Conservation (phyloP, 148 eudicot genomes). For the Cornus kousa region DNA sequence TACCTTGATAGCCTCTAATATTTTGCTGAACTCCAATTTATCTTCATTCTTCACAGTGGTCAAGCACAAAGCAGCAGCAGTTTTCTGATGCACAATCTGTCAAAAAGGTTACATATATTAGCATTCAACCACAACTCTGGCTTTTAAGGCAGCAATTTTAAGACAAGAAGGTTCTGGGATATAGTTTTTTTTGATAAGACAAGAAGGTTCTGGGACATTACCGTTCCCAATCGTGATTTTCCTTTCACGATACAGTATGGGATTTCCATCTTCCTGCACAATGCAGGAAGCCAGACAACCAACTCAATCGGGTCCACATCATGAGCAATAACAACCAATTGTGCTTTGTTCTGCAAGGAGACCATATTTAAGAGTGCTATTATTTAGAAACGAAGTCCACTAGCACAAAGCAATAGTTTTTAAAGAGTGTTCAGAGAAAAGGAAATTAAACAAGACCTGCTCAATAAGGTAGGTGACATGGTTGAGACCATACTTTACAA, state of each 20-base stretch:
- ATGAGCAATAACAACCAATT: conserved; percentile 91
- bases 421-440: background rate
- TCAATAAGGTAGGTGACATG: conserved; percentile 71
- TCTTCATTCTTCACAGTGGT: conserved; percentile 87
- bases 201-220: conserved; percentile 17
- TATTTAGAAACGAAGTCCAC: too few species aligned
- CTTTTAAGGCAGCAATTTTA: background rate
- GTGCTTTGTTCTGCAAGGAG: conserved; percentile 73
- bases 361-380: background rate
- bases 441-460: conserved; percentile 37
- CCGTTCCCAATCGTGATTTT: conserved; percentile 83
- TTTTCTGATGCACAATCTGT: conserved; percentile 91
- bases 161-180: background rate
- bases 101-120: background rate
- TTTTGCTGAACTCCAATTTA: conserved; percentile 81
- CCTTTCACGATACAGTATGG: conserved; percentile 98
- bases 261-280: conserved; percentile 93
- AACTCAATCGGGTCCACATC: conserved; percentile 96
- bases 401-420: background rate
- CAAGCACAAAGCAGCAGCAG: conserved; percentile 69
- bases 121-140: background rate
- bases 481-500: conserved; percentile 75
- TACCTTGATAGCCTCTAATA: conserved; percentile 91
- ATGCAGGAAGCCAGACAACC: conserved; percentile 92
- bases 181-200: too few species aligned